Base-by-base conservation (phyloP, 345 rosid genomes). In the Barbarea vulgaris region DNA sequence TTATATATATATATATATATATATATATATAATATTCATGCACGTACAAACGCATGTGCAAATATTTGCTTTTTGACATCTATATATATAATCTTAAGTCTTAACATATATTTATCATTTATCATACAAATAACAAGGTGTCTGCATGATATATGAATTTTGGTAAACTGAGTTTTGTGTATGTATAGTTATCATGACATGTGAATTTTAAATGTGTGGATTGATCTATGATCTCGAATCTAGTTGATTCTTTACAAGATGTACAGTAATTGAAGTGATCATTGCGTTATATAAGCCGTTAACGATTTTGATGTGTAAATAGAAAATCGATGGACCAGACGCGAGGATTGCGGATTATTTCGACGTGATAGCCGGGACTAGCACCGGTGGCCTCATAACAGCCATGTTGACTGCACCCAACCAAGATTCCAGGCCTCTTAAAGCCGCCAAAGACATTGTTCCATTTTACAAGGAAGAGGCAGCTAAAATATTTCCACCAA, bases 341-440 rank as follows among this genome's bases (percentile, higher is more conserved):
- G 82, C 27, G 34, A 82, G 93, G 74, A 36, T 88, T 25, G 89
- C 84, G 12, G 86, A 88, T 76, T 88, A 88, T 50, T 86, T 88
- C 11, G 93, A 88, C 15, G 83, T 86, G 34, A 74, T 88, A 0
- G 66, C 89, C 15, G 86, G 93, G 62, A 84, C 88, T 2, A 88
- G 93, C 59, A 86, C 89, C 10, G 89, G 88, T 5, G 93, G 87
- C 31, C 86, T 88, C 12, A 70, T 88, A 21, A 69, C 89, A 17
- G 79, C 88, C 37, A 84, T 84, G 89, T 71, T 85, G 48, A 52
- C 87, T 15, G 82, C 89, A 53, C 89, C 89, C 25, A 67, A 84
- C 51, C 60, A 80, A 36, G 18, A 70, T 2, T 48, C 80, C 9
- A 86, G 82, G 18, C 88, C 88, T 6, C 50, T 79, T 5, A 77